Evolutionary conservation across 2,329 filamentous ascomycete genomes (phyloP).

Genomic region (Shiraia bambusicola): DNA sequence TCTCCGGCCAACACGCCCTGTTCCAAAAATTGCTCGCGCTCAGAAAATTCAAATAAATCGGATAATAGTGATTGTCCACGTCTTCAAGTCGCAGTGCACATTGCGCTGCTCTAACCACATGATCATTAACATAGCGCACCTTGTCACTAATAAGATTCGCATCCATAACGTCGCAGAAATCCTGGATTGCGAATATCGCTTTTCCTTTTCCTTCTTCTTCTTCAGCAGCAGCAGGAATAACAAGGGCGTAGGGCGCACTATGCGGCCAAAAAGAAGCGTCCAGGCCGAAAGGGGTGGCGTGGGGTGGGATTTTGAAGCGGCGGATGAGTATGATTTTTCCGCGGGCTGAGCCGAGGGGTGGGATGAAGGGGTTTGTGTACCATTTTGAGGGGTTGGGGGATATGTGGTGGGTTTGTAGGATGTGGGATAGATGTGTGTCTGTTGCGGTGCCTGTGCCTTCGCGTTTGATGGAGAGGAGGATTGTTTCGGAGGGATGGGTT

Average conservation of each 20-base stretch:
- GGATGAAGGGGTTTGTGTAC: constrained; percentile 75
- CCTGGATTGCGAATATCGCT: constrained; percentile 72
- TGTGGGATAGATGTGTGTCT: constrained; percentile 74
- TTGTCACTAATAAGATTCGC: constrained; percentile 77
- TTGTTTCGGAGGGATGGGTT: constrained; percentile 73
- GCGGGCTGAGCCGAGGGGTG: constrained; percentile 74
- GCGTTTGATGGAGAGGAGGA: constrained; percentile 86
- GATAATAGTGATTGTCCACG: too few species aligned
- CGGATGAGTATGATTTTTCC: constrained; percentile 83
- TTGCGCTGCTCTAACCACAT: constrained; percentile 68
- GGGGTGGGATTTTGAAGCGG: constrained; percentile 63
- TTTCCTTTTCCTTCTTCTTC: too few species aligned
- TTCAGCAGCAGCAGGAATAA: too few species aligned
- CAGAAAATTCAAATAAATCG: constrained; percentile 88
- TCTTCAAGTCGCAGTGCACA: too few species aligned
- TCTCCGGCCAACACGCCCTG: constrained; percentile 87
- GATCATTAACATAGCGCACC: constrained; percentile 69
- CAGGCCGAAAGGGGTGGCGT: constrained; percentile 46
- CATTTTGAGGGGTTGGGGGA: constrained; percentile 62
- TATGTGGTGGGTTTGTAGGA: constrained; percentile 71
- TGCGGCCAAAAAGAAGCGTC: constrained; percentile 75
- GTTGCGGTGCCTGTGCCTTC: constrained; percentile 81
- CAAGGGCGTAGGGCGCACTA: constrained; percentile 76
- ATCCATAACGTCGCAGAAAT: constrained; percentile 87
- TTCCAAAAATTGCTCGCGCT: constrained; percentile 95